A percentile compares a stretch with the other conserved stretches of the same genome.
Evolutionary conservation across 2,329 filamentous ascomycete species (phyloP).

Genomic region (Domatiomyces catenatus): DNA sequence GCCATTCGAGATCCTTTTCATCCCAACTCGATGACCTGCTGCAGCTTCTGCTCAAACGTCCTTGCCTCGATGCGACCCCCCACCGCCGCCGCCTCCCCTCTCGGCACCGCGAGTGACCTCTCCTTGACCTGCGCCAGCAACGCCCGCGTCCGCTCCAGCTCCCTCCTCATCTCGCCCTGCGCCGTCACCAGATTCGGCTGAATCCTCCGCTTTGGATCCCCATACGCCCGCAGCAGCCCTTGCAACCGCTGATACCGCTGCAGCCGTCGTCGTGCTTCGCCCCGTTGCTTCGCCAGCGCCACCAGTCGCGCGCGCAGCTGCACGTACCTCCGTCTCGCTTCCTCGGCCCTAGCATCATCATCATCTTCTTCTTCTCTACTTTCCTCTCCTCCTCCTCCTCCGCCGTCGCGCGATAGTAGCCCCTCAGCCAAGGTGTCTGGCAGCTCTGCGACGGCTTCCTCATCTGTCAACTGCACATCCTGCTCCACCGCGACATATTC

Average conservation of each 20-base stretch:
- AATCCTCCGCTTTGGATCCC: constrained; percentile 33
- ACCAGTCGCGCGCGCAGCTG: constrained; percentile 29
- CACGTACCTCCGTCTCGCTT: constrained; percentile 24
- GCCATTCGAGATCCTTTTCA: too few relatives aligned
- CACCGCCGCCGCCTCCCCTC: constrained; percentile 17
- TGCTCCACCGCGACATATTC: constrained; percentile 1
- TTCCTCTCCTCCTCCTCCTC: not conserved
- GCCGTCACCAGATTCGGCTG: constrained; percentile 40
- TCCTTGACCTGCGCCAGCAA: constrained; percentile 29
- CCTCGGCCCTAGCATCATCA: not conserved
- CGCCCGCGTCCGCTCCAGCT: constrained; percentile 36
- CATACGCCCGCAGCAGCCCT: constrained; percentile 34
- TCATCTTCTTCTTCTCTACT: not conserved
- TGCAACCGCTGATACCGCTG: constrained; percentile 33
- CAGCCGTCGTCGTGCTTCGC: constrained; percentile 31
- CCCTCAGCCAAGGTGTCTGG: constrained; percentile 6
- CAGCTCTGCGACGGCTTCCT: constrained; percentile 2
- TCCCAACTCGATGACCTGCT: constrained; percentile 25
- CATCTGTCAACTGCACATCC: constrained; percentile 8
- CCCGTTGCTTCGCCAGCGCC: constrained; percentile 30
- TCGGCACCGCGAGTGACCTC: constrained; percentile 16
- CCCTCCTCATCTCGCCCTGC: constrained; percentile 35
- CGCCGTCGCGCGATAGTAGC: constrained; percentile 1
- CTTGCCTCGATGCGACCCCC: constrained; percentile 8
- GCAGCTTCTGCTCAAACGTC: constrained; percentile 19